Base-by-base conservation (phyloP, 768 basidiomycete species). In the Daedaleopsis nitida region DNA sequence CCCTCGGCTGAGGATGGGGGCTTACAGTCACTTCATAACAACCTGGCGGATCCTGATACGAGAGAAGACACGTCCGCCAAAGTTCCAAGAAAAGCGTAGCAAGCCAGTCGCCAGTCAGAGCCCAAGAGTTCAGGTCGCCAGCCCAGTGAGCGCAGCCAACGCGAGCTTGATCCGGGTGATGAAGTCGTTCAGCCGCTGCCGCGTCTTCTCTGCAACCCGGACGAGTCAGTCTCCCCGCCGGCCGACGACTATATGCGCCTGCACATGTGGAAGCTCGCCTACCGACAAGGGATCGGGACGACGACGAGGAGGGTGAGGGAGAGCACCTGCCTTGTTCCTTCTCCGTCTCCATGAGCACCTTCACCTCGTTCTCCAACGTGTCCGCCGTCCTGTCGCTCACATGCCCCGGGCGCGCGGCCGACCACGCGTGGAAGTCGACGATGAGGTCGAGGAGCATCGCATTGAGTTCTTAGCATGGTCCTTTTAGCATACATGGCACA, bases 381-480 rank as follows among this genome's bases (percentile, higher is more conserved):
- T 69, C 68, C 3, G 72, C 69, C 11, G 64, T 69, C 19, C 32
- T 58, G n/a, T 74, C 69, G 37, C 67, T 71, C 62, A 76, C 75
- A 47, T 69, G 65, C 17, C 66, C 57, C 2, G 76, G 74, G 17
- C 76, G 74, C 17, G 74, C 70, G 12, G 70, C 68, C 1, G 76
- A 69, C 77, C 77, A 78, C 1, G 74, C 77, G 60, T 76, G 77
- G 39, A 74, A 67, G 43, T 75, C 69, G 13, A 78, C 63, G 56
- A 74, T 66, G 23, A 74, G 65, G 16, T 75, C 73, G 21, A 76
- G 63, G 8, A 78, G 63, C 72, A 71, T 71, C 21, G 60, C 59
- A 55, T 69, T 74, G 3, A 77, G 60, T 55, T 76, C 77, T 78
- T 0, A 51, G n/a, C 13, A 38, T 14, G 21, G 19, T 16, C 1